Conservation (phyloP, 768 basidiomycete genomes). For the Leucocoprinus birnbaumii region DNA sequence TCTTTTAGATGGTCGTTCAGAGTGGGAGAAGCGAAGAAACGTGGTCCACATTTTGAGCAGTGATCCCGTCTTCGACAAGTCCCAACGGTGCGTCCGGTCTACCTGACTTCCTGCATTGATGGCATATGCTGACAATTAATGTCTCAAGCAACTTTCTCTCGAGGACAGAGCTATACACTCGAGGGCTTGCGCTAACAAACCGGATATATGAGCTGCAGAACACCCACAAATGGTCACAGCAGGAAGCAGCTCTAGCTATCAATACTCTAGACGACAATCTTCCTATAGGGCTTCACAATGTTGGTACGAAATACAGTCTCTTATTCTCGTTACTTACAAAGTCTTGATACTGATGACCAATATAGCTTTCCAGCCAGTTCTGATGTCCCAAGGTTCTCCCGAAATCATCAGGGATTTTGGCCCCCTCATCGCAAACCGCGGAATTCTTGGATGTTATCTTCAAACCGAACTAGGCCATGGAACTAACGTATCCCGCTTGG, state of each 20-base stretch:
- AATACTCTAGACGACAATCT: slow-evolving; percentile 48
- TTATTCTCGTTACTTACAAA: slow-evolving; percentile 12
- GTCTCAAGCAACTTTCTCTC: slow-evolving; percentile 49
- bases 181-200: slow-evolving; percentile 51
- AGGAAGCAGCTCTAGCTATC: slow-evolving; percentile 45
- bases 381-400: slow-evolving; percentile 57
- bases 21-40: slow-evolving; percentile 47
- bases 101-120: not conserved
- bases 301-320: slow-evolving; percentile 27
- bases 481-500: slow-evolving; percentile 62
- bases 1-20: slow-evolving; percentile 39
- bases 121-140: not conserved
- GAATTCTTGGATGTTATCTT: slow-evolving; percentile 69
- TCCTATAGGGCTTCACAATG: slow-evolving; percentile 38
- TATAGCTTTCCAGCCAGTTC: slow-evolving; percentile 66
- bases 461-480: slow-evolving; percentile 83
- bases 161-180: slow-evolving; percentile 54
- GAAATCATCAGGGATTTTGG: slow-evolving; percentile 52
- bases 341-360: not conserved
- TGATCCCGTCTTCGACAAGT: slow-evolving; percentile 62
- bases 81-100: slow-evolving; percentile 44
- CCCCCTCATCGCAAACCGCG: slow-evolving; percentile 45
- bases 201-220: slow-evolving; percentile 59
- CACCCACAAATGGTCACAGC: slow-evolving; percentile 47
- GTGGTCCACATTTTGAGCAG: slow-evolving; percentile 44